Conservation (phyloP, 1,284 basidiomycete species). For the Ceratobasidium sp. region DNA sequence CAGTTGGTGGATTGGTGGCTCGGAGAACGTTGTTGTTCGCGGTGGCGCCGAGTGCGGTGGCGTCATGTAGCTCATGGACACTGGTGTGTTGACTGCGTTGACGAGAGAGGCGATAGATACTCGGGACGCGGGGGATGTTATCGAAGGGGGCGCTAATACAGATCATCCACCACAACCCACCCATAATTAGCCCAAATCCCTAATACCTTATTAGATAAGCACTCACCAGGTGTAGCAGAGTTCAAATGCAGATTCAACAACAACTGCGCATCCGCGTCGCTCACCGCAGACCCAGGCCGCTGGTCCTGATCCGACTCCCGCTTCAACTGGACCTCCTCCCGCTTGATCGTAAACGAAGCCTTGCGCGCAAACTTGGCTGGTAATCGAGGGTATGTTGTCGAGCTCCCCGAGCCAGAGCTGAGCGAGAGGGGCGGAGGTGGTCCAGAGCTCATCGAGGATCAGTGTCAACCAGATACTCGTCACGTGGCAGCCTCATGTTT, state of each 20-base stretch:
- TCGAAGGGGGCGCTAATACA: constrained; percentile 8
- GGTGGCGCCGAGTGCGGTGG: neutral
- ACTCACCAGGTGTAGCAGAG: neutral
- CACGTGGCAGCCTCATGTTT: constrained; percentile 35
- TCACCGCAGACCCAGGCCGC: neutral
- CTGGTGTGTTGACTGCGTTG: constrained; percentile 6
- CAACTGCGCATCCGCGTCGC: constrained; percentile 28
- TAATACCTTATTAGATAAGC: neutral
- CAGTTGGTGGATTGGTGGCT: neutral
- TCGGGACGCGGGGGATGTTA: neutral
- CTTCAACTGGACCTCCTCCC: constrained; percentile 7
- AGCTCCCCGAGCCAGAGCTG: neutral
- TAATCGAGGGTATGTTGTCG: neutral
- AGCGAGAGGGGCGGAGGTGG: neutral
- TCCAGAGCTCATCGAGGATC: constrained; percentile 42
- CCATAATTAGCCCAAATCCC: neutral
- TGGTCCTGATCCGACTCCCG: neutral
- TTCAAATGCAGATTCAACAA: neutral
- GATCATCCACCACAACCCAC: neutral
- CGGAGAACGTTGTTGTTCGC: neutral
- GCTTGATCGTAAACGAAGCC: constrained; percentile 16
- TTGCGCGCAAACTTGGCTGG: neutral
- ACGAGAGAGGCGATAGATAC: constrained; percentile 30
- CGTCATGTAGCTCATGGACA: neutral
- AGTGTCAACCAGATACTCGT: constrained; percentile 18